These are phyloP conservation scores for Dicorynia guianensis DNA, from an alignment of 306 rosid species.

Conservation along the genomic window DNA sequence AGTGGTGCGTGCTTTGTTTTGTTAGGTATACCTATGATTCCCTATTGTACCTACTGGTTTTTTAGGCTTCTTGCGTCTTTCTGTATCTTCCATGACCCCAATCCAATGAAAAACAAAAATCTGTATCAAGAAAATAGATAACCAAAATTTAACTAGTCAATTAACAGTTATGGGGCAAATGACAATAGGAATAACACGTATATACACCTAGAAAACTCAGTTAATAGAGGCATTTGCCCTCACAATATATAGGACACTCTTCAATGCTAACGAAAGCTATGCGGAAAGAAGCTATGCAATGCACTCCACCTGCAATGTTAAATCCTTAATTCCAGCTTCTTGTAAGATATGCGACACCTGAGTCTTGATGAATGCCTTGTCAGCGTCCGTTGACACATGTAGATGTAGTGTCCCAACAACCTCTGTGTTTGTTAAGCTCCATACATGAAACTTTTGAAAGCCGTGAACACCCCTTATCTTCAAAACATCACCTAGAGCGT, in stretches of 20 bases:
- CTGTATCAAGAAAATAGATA: too few relatives aligned
- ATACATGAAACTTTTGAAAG: slow-evolving; percentile 67
- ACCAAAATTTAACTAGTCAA: too few relatives aligned
- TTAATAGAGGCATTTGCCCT: too few relatives aligned
- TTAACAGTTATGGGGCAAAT: too few relatives aligned
- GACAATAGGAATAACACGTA: too few relatives aligned
- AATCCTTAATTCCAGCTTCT: slow-evolving; percentile 82
- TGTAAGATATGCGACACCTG: slow-evolving; percentile 66
- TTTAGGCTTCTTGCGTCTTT: too few relatives aligned
- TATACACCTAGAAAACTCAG: too few relatives aligned
- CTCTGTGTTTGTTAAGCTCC: slow-evolving; percentile 90
- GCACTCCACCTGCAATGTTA: slow-evolving; percentile 86
- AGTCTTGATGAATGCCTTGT: slow-evolving; percentile 60
- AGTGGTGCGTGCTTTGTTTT: too few relatives aligned
- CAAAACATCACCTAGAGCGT: slow-evolving; percentile 57
- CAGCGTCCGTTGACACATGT: slow-evolving; percentile 68
- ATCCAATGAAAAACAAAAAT: too few relatives aligned
- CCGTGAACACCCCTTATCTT: slow-evolving; percentile 74
- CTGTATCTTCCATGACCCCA: too few relatives aligned
- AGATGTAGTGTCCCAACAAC: slow-evolving; percentile 87
- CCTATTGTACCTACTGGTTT: too few relatives aligned
- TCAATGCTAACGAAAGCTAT: slow-evolving; percentile 27
- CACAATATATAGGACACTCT: neutral
- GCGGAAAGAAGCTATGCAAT: slow-evolving; percentile 33
- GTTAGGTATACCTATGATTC: too few relatives aligned